Evolutionary conservation across 2,329 filamentous ascomycete species (phyloP).

Genomic region (Orbilia oligospora): DNA sequence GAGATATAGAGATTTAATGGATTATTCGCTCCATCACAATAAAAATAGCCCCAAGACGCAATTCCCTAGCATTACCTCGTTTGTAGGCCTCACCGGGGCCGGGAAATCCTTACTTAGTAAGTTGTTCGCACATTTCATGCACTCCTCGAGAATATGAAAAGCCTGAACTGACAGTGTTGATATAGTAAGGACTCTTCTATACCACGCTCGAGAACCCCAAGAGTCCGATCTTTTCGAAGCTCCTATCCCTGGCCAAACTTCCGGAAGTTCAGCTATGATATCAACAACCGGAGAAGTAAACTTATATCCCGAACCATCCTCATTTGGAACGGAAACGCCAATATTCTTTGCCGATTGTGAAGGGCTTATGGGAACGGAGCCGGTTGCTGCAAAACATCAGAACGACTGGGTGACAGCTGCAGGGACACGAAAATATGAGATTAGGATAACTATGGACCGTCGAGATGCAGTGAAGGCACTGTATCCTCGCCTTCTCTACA

Average conservation of each 20-base stretch:
- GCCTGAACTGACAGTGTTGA: no score
- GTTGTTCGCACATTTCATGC: no score
- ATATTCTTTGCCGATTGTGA: slow-evolving; percentile 36
- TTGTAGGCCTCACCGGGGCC: no score
- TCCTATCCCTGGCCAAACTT: background rate
- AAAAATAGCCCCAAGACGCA: no score
- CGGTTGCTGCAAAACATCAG: slow-evolving; percentile 6
- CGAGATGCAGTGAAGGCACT: background rate
- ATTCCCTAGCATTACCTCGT: no score
- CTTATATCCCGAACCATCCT: slow-evolving; percentile 21
- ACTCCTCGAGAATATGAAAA: no score
- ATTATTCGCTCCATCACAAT: no score
- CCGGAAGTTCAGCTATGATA: background rate
- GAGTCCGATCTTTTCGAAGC: no score
- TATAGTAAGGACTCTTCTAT: no score
- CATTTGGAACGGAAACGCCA: slow-evolving; percentile 1
- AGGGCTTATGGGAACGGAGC: slow-evolving; percentile 15
- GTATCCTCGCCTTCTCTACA: slow-evolving; percentile 28
- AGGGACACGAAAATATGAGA: background rate
- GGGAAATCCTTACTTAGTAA: no score
- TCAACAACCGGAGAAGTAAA: slow-evolving; percentile 11
- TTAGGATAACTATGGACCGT: slow-evolving; percentile 4
- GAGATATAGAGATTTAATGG: no score
- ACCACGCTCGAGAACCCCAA: no score
- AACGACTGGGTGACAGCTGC: background rate